Evolutionary conservation across 2,329 filamentous ascomycete species (phyloP), one percentile per base, ranked within the genome.

Genomic region (Pseudogymnoascus sp.): DNA sequence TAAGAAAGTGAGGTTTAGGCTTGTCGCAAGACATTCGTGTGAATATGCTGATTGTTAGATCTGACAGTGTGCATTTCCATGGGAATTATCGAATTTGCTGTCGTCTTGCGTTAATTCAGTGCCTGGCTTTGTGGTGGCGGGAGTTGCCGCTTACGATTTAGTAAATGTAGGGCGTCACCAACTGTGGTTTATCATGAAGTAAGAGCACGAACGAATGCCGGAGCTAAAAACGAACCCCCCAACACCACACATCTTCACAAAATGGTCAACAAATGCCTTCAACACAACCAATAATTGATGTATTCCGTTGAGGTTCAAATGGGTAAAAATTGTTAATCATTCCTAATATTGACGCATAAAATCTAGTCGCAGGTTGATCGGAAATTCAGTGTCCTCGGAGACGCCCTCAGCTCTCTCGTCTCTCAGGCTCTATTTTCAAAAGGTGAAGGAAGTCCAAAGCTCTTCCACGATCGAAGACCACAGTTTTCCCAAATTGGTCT

Each of bases 121-220:
- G 49, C 49, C 49, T 55, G 49, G 4, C 49, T 55, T 55, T 55
- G 49, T 55, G 49, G 49, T 55, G 49, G 49, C 49, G 49, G 49
- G 49, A 55, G 49, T 55, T 55, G 49, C 49, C 49, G 49, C 49
- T 55, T 55, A 55, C 49, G 49, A 55, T 55, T 55, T 55, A 55
- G 49, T 55, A 55, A 55, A 55, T 55, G 49, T 55, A 55, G 49
- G 49, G 49, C 49, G 49, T 55, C 49, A 55, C 49, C 49, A 55
- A 29, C 14, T 33, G 29, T 55, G 49, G 33, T 55, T 55, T 55
- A 55, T 55, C 49, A 55, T 55, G 49, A 55, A 55, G 49, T 55
- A 33, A 33, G 45, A 52, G 45, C 7, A 16, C 23, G 12, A 41
- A 41, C 5, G 37, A 49, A 52, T 3, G 14, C 14, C n/a, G 4